Evolutionary conservation across 306 rosid species (phyloP).

Genomic region (Pyrus betulifolia): DNA sequence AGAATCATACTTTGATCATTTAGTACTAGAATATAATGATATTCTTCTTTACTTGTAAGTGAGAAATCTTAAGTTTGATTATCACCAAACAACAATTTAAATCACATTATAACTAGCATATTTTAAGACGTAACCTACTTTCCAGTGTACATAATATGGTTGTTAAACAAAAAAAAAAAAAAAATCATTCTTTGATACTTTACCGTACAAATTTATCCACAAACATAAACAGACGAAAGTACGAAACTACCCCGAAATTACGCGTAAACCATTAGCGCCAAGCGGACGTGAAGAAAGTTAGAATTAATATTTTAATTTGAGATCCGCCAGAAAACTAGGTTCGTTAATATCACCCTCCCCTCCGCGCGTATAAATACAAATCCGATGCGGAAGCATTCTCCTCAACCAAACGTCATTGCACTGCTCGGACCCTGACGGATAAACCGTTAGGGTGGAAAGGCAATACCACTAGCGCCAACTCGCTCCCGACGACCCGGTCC

Average conservation of each 20-base stretch:
- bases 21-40: no score
- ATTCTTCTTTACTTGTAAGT: no score
- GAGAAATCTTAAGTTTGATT: no score
- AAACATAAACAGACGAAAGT: slow-evolving; percentile 16
- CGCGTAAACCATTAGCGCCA: slow-evolving; percentile 13
- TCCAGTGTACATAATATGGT: no score
- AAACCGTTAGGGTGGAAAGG: slow-evolving; percentile 15
- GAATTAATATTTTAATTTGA: neutral
- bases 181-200: neutral
- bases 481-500: slow-evolving; percentile 20
- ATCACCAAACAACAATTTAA: fast-evolving
- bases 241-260: slow-evolving; percentile 32
- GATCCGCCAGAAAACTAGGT: neutral
- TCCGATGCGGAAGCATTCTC: neutral
- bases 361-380: slow-evolving; percentile 18
- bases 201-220: slow-evolving; percentile 14
- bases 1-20: neutral
- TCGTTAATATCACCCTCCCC: slow-evolving; percentile 1
- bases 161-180: neutral
- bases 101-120: fast-evolving
- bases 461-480: slow-evolving; percentile 12
- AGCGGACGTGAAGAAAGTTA: neutral
- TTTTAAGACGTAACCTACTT: no score
- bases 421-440: slow-evolving; percentile 21
- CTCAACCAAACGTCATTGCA: slow-evolving; percentile 21